Percentiles rank a stretch among this genome's conserved stretches.
These are phyloP conservation scores for Aspergillus unguis DNA, from an alignment of 2,329 filamentous ascomycete species.

Conservation along the genomic window DNA sequence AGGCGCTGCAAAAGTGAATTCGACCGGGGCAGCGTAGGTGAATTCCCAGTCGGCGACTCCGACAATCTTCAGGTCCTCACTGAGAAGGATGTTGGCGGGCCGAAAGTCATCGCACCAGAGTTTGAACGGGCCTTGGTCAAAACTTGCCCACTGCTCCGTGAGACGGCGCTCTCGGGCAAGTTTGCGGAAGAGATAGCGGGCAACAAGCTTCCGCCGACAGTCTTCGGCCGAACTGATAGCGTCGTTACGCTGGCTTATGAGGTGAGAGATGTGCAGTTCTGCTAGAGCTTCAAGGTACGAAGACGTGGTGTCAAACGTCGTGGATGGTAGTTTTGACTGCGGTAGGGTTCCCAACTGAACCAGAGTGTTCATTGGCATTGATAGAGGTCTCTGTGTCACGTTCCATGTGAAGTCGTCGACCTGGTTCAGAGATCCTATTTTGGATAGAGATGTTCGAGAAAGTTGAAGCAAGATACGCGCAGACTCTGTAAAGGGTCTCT, in stretches of 20 bases:
- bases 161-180: constrained; percentile 14
- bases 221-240: constrained; percentile 28
- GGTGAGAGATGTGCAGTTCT: constrained; percentile 43
- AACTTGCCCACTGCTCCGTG: constrained; percentile 14
- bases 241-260: constrained; percentile 40
- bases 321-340: constrained; percentile 13
- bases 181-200: constrained; percentile 19
- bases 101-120: constrained; percentile 22
- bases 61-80: constrained; percentile 8
- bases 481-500: constrained; percentile 20
- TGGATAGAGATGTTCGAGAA: not conserved
- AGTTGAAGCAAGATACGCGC: constrained; percentile 14
- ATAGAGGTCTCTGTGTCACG: constrained; percentile 37
- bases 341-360: constrained; percentile 22
- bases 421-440: constrained; percentile 14
- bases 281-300: constrained; percentile 42
- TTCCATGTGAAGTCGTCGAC: constrained; percentile 16
- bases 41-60: constrained; percentile 22
- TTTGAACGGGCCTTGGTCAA: constrained; percentile 23
- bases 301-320: constrained; percentile 28
- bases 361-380: constrained; percentile 43
- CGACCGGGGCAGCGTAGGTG: constrained; percentile 17
- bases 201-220: constrained; percentile 19
- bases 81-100: constrained; percentile 15
- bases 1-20: constrained; percentile 17